Evolutionary conservation across 2,329 filamentous ascomycete genomes (phyloP).

Genomic region (Capronia coronata): DNA sequence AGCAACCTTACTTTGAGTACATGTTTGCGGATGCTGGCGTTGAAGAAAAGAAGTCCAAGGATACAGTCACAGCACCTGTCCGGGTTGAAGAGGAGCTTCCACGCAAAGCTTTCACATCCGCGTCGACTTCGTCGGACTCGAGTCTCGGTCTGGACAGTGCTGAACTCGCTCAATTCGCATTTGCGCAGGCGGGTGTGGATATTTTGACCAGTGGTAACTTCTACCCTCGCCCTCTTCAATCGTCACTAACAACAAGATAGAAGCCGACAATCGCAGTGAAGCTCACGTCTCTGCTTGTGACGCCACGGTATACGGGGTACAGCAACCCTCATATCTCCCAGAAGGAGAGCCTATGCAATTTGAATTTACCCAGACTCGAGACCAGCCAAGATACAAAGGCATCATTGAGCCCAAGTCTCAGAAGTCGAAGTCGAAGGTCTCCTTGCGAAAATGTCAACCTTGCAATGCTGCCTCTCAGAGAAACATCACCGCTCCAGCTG

Average conservation of each 20-base stretch:
- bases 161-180: constrained; percentile 10
- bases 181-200: constrained; percentile 11
- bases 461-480: neutral
- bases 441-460: neutral
- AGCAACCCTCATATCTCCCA: neutral
- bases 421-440: constrained; percentile 10
- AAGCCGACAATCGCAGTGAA: neutral
- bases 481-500: constrained; percentile 8
- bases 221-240: neutral
- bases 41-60: neutral
- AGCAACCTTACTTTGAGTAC: constrained; percentile 14
- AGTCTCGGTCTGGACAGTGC: constrained; percentile 1
- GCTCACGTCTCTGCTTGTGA: neutral
- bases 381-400: neutral
- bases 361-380: neutral
- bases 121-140: neutral
- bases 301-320: neutral
- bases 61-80: neutral
- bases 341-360: neutral
- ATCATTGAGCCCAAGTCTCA: constrained; percentile 18
- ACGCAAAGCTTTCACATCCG: neutral
- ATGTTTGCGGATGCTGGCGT: constrained; percentile 16
- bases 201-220: constrained; percentile 11
- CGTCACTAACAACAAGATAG: neutral
- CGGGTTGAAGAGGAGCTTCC: neutral